phyloP scores from a whole-genome alignment of 2,329 filamentous ascomycete genomes.

The Penicillium sp. region DNA sequence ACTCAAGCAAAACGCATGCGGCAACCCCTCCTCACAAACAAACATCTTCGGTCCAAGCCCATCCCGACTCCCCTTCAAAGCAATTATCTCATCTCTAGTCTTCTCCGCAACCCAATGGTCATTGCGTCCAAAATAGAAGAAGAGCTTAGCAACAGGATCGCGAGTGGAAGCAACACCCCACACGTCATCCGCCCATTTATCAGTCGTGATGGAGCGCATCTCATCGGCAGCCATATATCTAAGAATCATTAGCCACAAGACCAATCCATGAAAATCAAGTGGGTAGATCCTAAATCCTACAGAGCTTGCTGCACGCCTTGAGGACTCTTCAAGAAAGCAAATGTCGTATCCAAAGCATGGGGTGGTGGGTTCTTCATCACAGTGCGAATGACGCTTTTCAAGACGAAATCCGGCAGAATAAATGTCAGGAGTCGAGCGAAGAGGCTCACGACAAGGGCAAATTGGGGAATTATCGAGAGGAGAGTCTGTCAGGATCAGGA shows the following conservation, averaged over 20 bases:
- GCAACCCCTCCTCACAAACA: constrained; percentile 58
- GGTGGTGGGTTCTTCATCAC: constrained; percentile 46
- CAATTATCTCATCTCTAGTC: constrained; percentile 61
- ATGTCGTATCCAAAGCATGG: constrained; percentile 53
- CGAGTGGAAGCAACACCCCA: constrained; percentile 55
- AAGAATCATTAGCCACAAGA: neutral
- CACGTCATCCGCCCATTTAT: constrained; percentile 62
- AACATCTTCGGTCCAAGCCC: constrained; percentile 55
- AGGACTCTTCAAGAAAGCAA: constrained; percentile 54
- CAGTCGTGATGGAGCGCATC: constrained; percentile 59
- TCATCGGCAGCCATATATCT: constrained; percentile 63
- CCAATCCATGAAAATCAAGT: no score
- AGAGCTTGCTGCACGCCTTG: constrained; percentile 60
- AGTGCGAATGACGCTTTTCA: constrained; percentile 47
- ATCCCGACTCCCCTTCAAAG: constrained; percentile 40
- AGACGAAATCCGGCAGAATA: constrained; percentile 44
- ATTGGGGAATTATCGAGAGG: constrained; percentile 40
- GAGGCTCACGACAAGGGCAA: constrained; percentile 41
- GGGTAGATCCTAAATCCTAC: constrained; percentile 30
- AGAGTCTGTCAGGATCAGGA: constrained; percentile 26
- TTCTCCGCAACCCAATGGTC: constrained; percentile 67
- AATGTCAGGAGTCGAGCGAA: constrained; percentile 49
- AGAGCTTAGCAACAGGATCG: constrained; percentile 50
- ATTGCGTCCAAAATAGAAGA: constrained; percentile 63
- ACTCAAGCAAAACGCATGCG: constrained; percentile 65